A percentile compares a stretch with the other conserved stretches of the same genome.
phyloP scores from a whole-genome alignment of 768 basidiomycete genomes.

The Termitomyces sp. region DNA sequence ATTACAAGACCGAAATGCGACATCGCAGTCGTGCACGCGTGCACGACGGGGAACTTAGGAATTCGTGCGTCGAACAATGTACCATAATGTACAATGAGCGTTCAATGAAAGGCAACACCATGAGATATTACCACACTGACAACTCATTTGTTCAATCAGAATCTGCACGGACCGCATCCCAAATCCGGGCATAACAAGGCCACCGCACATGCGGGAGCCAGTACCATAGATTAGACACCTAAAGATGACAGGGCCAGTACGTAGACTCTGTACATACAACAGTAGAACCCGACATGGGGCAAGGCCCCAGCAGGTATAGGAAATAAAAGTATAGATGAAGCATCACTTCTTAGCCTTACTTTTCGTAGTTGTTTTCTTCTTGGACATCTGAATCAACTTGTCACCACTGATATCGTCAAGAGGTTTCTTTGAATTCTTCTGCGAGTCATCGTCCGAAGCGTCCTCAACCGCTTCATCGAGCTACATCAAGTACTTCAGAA shows the following conservation, averaged over 20 bases:
- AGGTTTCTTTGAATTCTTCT: constrained; percentile 30
- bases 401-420: constrained; percentile 32
- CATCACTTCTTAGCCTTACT: constrained; percentile 17
- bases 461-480: constrained; percentile 49
- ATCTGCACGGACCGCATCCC: no score
- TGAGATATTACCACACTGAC: neutral
- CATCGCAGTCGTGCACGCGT: no score
- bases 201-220: no score
- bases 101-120: neutral
- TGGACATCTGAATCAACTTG: constrained; percentile 37
- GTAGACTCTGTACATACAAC: no score
- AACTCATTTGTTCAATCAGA: neutral
- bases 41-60: no score
- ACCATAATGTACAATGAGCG: no score
- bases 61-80: no score
- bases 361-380: constrained; percentile 35
- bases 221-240: no score
- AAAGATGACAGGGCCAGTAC: no score
- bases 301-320: no score
- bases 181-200: no score
- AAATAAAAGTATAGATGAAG: neutral
- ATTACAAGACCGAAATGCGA: neutral
- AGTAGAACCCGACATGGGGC: no score
- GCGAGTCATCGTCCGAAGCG: constrained; percentile 42
- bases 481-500: constrained; percentile 21